Evolutionary conservation across 768 basidiomycete genomes (phyloP).

Genomic region (Boletales sp.): DNA sequence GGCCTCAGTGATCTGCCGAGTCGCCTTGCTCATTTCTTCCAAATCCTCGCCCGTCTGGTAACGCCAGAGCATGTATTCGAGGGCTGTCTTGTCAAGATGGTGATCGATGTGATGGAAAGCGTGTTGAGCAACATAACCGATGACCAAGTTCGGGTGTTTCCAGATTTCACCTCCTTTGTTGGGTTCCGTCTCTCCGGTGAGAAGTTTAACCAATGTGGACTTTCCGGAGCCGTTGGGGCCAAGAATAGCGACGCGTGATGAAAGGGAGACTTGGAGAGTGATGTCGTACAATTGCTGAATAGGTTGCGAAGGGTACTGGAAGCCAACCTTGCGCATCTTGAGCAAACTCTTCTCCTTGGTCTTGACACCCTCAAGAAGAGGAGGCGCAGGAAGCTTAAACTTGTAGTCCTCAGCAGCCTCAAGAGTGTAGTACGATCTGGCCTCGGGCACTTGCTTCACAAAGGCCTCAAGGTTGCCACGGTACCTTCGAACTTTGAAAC

Average conservation of each 20-base stretch:
- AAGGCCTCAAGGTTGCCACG: constrained; percentile 94
- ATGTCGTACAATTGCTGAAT: constrained; percentile 94
- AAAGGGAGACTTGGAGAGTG: constrained; percentile 93
- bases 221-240: constrained; percentile 99
- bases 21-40: constrained; percentile 94
- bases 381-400: constrained; percentile 97
- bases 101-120: constrained; percentile 99
- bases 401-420: constrained; percentile 95
- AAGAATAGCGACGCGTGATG: constrained; percentile 96
- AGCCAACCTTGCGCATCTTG: constrained; percentile 97
- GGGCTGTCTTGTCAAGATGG: constrained; percentile 97
- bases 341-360: constrained; percentile 97
- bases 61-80: constrained; percentile 99
- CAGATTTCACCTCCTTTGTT: constrained; percentile 97
- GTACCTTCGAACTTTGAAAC: constrained; percentile 96
- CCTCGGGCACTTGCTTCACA: constrained; percentile 92
- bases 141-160: constrained; percentile 99
- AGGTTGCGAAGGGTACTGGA: constrained; percentile 87
- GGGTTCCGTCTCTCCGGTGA: constrained; percentile 94
- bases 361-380: constrained; percentile 98
- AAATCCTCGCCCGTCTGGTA: constrained; percentile 99
- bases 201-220: constrained; percentile 93
- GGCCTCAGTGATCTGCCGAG: constrained; percentile 80
- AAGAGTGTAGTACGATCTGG: constrained; percentile 96
- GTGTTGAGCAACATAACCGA: constrained; percentile 98